phyloP scores from a whole-genome alignment of 495 filamentous ascomycete species.

The Penicillium argentinense region DNA sequence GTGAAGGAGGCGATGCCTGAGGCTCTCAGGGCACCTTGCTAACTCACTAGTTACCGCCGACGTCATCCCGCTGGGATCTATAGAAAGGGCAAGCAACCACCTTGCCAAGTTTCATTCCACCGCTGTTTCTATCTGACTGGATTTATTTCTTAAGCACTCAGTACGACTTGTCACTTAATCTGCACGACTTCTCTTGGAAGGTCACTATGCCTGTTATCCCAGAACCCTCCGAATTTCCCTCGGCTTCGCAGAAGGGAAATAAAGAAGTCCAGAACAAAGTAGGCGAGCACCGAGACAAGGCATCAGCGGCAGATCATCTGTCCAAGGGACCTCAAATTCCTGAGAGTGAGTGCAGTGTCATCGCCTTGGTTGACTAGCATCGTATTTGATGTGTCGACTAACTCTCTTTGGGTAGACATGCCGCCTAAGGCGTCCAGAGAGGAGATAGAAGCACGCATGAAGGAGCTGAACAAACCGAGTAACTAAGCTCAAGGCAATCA shows the following conservation, averaged over 20 bases:
- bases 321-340: slow-evolving; percentile 50
- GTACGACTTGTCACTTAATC: no score
- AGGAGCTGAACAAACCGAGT: slow-evolving; percentile 62
- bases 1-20: no score
- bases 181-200: no score
- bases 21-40: no score
- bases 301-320: slow-evolving; percentile 33
- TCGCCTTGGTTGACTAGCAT: background rate
- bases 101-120: no score
- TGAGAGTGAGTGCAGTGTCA: slow-evolving; percentile 31
- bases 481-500: no score
- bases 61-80: slow-evolving; percentile 24
- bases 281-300: slow-evolving; percentile 29
- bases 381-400: background rate
- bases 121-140: background rate
- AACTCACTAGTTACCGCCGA: slow-evolving; percentile 15
- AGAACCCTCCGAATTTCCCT: slow-evolving; percentile 26
- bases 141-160: background rate
- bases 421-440: slow-evolving; percentile 62
- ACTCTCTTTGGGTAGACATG: slow-evolving; percentile 39
- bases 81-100: no score
- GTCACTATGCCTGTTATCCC: slow-evolving; percentile 43
- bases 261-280: slow-evolving; percentile 22
- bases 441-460: slow-evolving; percentile 61
- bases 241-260: slow-evolving; percentile 20